Percentiles rank a stretch among this genome's conserved stretches.
Evolutionary conservation across 257 asterid genomes (phyloP).

Genomic region (Solanum clarkiae): DNA sequence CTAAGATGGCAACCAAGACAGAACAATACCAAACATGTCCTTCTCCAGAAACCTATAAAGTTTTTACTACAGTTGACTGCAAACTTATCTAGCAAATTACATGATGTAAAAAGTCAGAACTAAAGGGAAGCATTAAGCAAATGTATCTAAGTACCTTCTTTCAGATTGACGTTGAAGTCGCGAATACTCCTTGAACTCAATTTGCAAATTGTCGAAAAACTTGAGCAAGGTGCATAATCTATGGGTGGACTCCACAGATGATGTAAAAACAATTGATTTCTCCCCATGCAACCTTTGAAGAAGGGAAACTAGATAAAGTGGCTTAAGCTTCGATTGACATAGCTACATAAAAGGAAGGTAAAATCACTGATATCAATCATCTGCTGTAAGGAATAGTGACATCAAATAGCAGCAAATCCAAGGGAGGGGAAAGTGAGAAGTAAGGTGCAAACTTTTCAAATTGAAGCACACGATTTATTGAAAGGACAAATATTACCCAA

Average conservation of each 20-base stretch:
- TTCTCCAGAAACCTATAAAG: background rate
- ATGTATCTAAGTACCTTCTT: constrained; percentile 48
- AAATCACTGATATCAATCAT: background rate
- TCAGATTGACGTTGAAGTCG: constrained; percentile 71
- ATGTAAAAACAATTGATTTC: constrained; percentile 80
- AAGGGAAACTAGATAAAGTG: constrained; percentile 71
- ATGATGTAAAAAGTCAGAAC: background rate
- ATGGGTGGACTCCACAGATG: constrained; percentile 82
- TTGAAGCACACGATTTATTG: background rate
- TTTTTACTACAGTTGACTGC: background rate
- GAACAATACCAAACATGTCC: background rate
- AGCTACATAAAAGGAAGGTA: constrained; percentile 33
- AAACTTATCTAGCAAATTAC: background rate
- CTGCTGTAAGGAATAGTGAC: background rate
- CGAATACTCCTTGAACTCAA: constrained; percentile 73
- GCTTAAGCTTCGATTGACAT: constrained; percentile 70
- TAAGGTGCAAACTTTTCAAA: background rate
- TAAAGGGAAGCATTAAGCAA: background rate
- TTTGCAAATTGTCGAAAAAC: constrained; percentile 43
- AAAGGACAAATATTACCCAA: background rate
- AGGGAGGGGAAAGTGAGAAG: background rate
- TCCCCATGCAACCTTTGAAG: constrained; percentile 58
- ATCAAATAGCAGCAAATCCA: background rate
- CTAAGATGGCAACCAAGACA: background rate
- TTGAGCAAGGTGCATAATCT: constrained; percentile 58